phyloP scores from a whole-genome alignment of 2,329 filamentous ascomycete species.

The Ascochyta fabae region DNA sequence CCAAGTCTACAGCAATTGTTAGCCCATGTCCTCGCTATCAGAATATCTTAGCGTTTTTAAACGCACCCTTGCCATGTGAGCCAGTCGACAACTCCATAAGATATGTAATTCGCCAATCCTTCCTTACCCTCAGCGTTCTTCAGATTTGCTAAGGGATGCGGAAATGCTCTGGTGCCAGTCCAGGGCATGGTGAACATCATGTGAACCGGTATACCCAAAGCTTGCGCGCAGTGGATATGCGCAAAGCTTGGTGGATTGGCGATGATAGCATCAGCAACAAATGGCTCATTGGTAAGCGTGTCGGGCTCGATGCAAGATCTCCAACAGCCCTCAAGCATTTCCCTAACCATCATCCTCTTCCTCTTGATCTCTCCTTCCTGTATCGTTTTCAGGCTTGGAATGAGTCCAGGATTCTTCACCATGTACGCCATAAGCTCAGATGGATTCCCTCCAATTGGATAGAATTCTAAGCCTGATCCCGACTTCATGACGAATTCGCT shows the following conservation, averaged over 20 bases:
- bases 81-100: constrained; percentile 55
- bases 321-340: not conserved
- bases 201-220: constrained; percentile 73
- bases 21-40: too few relatives aligned
- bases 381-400: constrained; percentile 38
- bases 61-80: constrained; percentile 56
- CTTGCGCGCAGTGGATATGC: constrained; percentile 75
- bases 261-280: too few relatives aligned
- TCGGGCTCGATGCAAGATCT: too few relatives aligned
- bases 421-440: too few relatives aligned
- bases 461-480: too few relatives aligned
- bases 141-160: constrained; percentile 59
- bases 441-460: too few relatives aligned
- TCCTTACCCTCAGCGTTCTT: constrained; percentile 21
- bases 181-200: constrained; percentile 82
- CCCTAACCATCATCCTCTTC: constrained; percentile 3
- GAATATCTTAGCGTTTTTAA: too few relatives aligned
- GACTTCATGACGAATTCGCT: too few relatives aligned
- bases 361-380: constrained; percentile 6
- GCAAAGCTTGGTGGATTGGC: constrained; percentile 75
- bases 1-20: constrained; percentile 24
- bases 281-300: too few relatives aligned
- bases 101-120: constrained; percentile 52
- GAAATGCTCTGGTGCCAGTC: constrained; percentile 53
- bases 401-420: too few relatives aligned